Conservation (phyloP, 176 grass and related monocot genomes). For the Hordeum vulgare region DNA sequence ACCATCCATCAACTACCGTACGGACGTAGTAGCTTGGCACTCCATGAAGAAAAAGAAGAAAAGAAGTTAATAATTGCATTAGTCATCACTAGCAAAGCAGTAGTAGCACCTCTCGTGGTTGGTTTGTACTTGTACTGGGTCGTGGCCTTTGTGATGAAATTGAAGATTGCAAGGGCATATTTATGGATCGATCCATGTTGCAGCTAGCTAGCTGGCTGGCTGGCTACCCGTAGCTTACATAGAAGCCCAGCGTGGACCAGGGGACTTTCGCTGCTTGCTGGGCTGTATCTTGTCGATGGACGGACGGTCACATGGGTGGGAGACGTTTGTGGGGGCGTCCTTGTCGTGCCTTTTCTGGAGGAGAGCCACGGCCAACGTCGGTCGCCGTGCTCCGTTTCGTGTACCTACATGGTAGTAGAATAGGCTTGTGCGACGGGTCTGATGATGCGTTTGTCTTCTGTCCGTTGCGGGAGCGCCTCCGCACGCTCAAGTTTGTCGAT, state of each 20-base stretch:
- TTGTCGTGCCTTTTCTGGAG: background rate
- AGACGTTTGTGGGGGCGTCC: background rate
- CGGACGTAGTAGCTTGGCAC: background rate
- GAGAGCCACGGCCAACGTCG: no score
- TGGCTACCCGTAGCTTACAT: background rate
- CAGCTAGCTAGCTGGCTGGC: background rate
- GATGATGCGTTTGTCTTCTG: no score
- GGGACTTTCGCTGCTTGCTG: background rate
- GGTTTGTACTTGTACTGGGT: background rate
- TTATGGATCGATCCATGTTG: background rate
- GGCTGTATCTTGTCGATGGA: background rate
- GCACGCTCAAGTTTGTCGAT: background rate
- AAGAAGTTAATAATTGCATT: slow-evolving; percentile 21
- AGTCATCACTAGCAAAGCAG: background rate
- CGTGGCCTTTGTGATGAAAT: slow-evolving; percentile 3
- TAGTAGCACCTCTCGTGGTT: background rate
- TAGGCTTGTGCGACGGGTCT: no score
- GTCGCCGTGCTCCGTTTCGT: no score
- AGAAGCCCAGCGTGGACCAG: no score
- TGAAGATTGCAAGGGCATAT: slow-evolving; percentile 13
- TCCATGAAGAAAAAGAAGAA: background rate
- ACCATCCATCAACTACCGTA: background rate
- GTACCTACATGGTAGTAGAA: no score
- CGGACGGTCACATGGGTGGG: slow-evolving; percentile 40
- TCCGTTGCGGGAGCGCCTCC: background rate